phyloP scores from a whole-genome alignment of 2,329 filamentous ascomycete species.

The Sporothrix pseudoabietina region DNA sequence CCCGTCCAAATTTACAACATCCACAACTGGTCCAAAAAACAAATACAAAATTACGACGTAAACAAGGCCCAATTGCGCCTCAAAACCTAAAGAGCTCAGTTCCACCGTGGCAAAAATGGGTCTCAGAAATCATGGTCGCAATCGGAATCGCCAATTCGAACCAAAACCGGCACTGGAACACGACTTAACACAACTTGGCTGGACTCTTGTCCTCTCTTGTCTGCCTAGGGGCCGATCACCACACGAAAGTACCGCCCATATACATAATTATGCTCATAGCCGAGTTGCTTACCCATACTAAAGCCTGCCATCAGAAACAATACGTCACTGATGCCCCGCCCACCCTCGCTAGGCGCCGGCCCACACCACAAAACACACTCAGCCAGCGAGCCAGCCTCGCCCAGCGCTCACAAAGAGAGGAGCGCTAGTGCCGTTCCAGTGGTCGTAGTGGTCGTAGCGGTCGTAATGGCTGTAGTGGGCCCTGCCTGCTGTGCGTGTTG shows the following conservation, averaged over 20 bases:
- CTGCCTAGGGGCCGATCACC: constrained; percentile 9
- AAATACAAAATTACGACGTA: neutral
- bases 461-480: neutral
- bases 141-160: constrained; percentile 1
- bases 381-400: constrained; percentile 29
- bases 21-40: neutral
- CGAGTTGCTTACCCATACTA: constrained; percentile 23
- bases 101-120: neutral
- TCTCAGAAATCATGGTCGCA: neutral
- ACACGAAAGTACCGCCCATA: neutral
- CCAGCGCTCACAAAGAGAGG: constrained; percentile 1
- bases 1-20: neutral
- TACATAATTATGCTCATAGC: constrained; percentile 9
- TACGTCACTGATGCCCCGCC: constrained; percentile 34
- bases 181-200: constrained; percentile 6
- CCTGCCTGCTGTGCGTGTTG: neutral
- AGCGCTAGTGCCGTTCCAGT: constrained; percentile 1
- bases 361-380: constrained; percentile 23
- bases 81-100: neutral
- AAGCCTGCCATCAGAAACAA: constrained; percentile 18
- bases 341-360: neutral
- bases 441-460: neutral
- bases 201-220: neutral
- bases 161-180: constrained; percentile 9
- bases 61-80: neutral